These are phyloP conservation scores for Cladosporium phlei DNA, from an alignment of 2,329 filamentous ascomycete species.

Conservation along the genomic window DNA sequence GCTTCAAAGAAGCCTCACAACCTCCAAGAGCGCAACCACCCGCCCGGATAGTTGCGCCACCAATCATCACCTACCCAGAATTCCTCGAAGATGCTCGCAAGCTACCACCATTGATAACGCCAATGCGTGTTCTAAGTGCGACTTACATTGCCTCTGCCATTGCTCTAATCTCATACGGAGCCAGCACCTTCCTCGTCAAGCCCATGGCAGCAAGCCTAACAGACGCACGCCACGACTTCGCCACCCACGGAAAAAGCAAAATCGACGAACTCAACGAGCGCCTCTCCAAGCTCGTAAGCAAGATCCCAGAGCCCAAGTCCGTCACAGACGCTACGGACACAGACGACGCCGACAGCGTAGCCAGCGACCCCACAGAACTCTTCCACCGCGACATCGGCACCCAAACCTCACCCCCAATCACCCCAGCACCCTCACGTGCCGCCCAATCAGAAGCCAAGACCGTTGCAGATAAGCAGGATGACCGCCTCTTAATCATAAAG, in stretches of 20 bases:
- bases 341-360: conserved; percentile 46
- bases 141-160: conserved; percentile 54
- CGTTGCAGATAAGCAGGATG: conserved; percentile 27
- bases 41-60: conserved; percentile 44
- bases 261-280: conserved; percentile 53
- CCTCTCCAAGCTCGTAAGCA: conserved; percentile 36
- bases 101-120: conserved; percentile 56
- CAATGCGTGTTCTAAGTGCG: conserved; percentile 52
- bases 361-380: conserved; percentile 66
- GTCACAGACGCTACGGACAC: conserved; percentile 33
- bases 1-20: conserved; percentile 19
- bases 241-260: conserved; percentile 47
- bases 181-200: conserved; percentile 62
- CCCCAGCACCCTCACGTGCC: conserved; percentile 34
- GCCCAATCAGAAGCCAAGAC: conserved; percentile 10
- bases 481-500: conserved; percentile 44
- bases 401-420: conserved; percentile 60
- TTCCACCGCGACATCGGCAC: conserved; percentile 78
- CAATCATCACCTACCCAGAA: conserved; percentile 64
- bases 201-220: conserved; percentile 55
- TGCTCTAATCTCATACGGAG: conserved; percentile 60
- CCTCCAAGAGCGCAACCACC: conserved; percentile 9
- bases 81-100: conserved; percentile 57
- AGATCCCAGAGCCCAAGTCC: conserved; percentile 21
- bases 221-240: conserved; percentile 54